Percentiles rank a stretch among this genome's conserved stretches.
These are phyloP conservation scores for Thuidium tamariscinum DNA, from an alignment of 225 moss, liverwort and hornwort genomes.

Conservation along the genomic window DNA sequence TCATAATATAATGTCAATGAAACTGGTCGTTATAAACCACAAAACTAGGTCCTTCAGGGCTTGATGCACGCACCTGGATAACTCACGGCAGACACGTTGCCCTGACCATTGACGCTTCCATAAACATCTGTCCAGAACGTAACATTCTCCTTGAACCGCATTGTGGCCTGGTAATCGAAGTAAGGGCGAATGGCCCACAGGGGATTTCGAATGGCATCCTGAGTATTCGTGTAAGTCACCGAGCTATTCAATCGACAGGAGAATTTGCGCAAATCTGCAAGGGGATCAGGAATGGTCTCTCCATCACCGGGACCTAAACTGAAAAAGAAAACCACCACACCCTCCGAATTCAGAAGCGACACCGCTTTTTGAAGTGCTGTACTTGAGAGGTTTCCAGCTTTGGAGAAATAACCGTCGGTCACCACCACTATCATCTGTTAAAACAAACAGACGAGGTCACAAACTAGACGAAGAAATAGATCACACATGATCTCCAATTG, in stretches of 20 bases:
- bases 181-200: slow-evolving; percentile 42
- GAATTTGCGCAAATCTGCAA: slow-evolving; percentile 8
- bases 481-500: neutral
- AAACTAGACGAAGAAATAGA: neutral
- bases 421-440: slow-evolving; percentile 37
- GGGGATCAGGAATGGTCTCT: slow-evolving; percentile 2
- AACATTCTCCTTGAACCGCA: slow-evolving; percentile 25
- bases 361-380: neutral
- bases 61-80: slow-evolving; percentile 25
- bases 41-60: neutral
- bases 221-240: slow-evolving; percentile 6
- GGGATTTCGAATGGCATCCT: slow-evolving; percentile 28
- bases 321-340: slow-evolving; percentile 43
- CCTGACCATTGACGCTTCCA: slow-evolving; percentile 6
- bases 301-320: slow-evolving; percentile 22
- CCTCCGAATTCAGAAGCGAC: slow-evolving; percentile 3
- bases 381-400: neutral
- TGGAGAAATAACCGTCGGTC: slow-evolving; percentile 30
- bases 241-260: slow-evolving; percentile 37
- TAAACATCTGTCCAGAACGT: slow-evolving; percentile 33
- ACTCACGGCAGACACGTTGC: slow-evolving; percentile 19
- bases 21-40: neutral
- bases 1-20: neutral
- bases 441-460: neutral
- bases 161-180: slow-evolving; percentile 33